Evolutionary conservation across 305 asterid genomes (phyloP), one percentile per base, ranked within the genome.

Genomic region (Fraxinus greggii): DNA sequence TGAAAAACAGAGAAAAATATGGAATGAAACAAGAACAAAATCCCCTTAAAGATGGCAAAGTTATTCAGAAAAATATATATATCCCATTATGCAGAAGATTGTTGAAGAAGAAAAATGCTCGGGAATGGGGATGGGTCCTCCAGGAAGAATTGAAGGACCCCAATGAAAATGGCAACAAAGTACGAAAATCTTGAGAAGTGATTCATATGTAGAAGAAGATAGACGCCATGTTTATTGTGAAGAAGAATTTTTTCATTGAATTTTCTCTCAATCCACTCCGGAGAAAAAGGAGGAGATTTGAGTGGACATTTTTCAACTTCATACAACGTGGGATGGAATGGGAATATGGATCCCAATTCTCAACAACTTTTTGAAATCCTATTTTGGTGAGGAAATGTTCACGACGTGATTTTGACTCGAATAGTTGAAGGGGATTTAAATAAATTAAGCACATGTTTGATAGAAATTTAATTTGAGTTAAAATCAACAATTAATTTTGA

Each of bases 141-240:
- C 92, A 87, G 90, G 26, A 73, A 83, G 79, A 78, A 69, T 4
- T 82, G 93, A 90, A 90, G 93, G 93, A 89, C 92, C 93, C 93
- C 80, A 65, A 80, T 35, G 84, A 84, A 29, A 74, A 74, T 77
- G 88, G 81, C 70, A 80, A 79, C 80, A 72, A 83, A 79, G 78
- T 72, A 81, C 72, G 83, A 87, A 81, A 85, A 81, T 72, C 76
- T 32, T 72, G 80, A 80, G 85, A 84, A 79, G 80, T 63, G 76
- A 80, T 80, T 84, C 87, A 88, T 81, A 85, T 86, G 88, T 89
- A 83, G 85, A 82, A 78, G 82, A 83, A 78, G 81, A 77, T 26
- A 29, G 81, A 85, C 6, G 74, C 29, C 72, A 36, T 13, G 72
- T 81, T 72, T 79, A 21, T 80, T 85, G 82, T 86, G 82, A 84